Evolutionary conservation across 768 basidiomycete species (phyloP).

Genomic region (Mycena alexandri): DNA sequence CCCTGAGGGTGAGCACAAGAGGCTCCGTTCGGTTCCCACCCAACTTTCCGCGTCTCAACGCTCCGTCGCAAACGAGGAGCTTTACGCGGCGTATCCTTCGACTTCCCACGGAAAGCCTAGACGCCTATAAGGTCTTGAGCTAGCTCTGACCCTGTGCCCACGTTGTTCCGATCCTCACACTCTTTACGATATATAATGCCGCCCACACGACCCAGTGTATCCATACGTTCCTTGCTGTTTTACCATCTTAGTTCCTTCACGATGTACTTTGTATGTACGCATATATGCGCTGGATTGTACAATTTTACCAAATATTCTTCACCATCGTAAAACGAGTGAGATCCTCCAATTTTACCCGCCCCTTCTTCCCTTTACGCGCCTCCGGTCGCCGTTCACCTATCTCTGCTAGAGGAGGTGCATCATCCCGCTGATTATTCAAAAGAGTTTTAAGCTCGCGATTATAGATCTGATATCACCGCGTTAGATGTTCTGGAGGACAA

Average conservation of each 20-base stretch:
- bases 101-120: neutral
- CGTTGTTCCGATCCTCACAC: neutral
- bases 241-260: neutral
- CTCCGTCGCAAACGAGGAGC: slow-evolving; percentile 11
- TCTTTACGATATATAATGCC: neutral
- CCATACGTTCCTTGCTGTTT: slow-evolving; percentile 26
- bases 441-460: slow-evolving; percentile 84
- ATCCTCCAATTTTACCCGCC: slow-evolving; percentile 84
- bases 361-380: slow-evolving; percentile 60
- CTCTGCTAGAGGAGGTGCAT: slow-evolving; percentile 75
- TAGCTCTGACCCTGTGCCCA: neutral
- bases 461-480: slow-evolving; percentile 66
- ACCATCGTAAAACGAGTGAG: slow-evolving; percentile 97
- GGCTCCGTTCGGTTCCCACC: slow-evolving; percentile 25
- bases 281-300: slow-evolving; percentile 7
- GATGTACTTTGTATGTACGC: slow-evolving; percentile 8
- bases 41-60: neutral
- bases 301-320: slow-evolving; percentile 80
- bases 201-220: slow-evolving; percentile 4
- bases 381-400: slow-evolving; percentile 74
- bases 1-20: slow-evolving; percentile 24
- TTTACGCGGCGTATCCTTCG: slow-evolving; percentile 19
- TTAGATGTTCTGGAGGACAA: neutral
- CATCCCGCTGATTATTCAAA: slow-evolving; percentile 76
- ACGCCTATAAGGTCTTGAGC: neutral